Percentiles rank a stretch among this genome's conserved stretches.
These are phyloP conservation scores for Aegilops longissima DNA, from an alignment of 176 grass and related monocot species.

Conservation along the genomic window DNA sequence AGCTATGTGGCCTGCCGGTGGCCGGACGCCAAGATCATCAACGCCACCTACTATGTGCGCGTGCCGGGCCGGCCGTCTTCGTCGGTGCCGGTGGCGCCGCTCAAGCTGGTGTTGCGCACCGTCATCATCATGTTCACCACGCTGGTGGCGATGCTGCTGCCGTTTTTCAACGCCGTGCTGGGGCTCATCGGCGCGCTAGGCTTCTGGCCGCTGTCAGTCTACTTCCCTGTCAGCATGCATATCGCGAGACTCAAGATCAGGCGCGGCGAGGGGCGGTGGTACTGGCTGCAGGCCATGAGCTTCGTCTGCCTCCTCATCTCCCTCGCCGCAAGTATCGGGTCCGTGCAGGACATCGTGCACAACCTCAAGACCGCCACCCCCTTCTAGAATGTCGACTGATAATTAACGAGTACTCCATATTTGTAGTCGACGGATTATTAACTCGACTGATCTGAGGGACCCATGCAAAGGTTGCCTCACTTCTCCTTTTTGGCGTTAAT, in stretches of 20 bases:
- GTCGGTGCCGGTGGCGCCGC: slow-evolving; percentile 48
- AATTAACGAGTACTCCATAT: too few relatives aligned
- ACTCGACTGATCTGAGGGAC: background rate
- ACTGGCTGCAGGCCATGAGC: slow-evolving; percentile 81
- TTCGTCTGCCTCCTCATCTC: slow-evolving; percentile 83
- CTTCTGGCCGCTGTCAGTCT: slow-evolving; percentile 97
- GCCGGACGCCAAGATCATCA: slow-evolving; percentile 89
- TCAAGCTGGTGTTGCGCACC: slow-evolving; percentile 78
- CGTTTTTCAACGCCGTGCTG: slow-evolving; percentile 92
- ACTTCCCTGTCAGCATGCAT: slow-evolving; percentile 95
- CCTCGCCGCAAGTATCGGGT: slow-evolving; percentile 73
- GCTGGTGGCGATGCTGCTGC: slow-evolving; percentile 77
- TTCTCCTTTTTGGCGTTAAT: background rate
- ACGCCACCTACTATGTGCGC: slow-evolving; percentile 67
- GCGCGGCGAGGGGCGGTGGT: slow-evolving; percentile 57
- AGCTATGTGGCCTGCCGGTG: slow-evolving; percentile 58
- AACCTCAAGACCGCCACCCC: slow-evolving; percentile 74
- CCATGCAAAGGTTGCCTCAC: background rate
- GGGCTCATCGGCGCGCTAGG: slow-evolving; percentile 90
- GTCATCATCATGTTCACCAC: slow-evolving; percentile 94
- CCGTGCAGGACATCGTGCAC: slow-evolving; percentile 92
- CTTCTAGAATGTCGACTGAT: slow-evolving; percentile 60
- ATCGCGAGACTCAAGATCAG: slow-evolving; percentile 59
- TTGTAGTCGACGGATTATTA: slow-evolving; percentile 8
- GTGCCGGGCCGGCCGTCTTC: slow-evolving; percentile 27